Percentiles rank a stretch among this genome's conserved stretches.
phyloP scores from a whole-genome alignment of 2,329 filamentous ascomycete genomes.

The Teratosphaeria zuluensis region DNA sequence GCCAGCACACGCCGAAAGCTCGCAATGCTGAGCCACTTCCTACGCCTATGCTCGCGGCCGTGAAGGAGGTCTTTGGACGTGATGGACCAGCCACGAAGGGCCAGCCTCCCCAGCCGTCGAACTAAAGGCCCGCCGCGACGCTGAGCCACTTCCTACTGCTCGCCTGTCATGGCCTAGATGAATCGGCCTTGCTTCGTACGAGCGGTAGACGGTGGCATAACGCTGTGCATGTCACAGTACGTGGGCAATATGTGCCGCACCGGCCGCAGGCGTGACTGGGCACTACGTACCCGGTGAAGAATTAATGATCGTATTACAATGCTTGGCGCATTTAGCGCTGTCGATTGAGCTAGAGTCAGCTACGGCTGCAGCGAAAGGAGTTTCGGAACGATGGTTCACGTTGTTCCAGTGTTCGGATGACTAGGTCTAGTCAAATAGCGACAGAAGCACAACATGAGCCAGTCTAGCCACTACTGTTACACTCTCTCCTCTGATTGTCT shows the following conservation, averaged over 20 bases:
- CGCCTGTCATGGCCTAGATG: too few species aligned
- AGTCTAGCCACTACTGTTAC: background rate
- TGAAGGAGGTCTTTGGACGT: too few species aligned
- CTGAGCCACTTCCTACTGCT: too few species aligned
- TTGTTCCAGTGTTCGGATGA: background rate
- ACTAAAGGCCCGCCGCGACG: too few species aligned
- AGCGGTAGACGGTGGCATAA: background rate
- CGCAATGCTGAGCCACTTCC: too few species aligned
- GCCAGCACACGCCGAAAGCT: too few species aligned
- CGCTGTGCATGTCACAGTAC: background rate
- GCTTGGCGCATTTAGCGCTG: background rate
- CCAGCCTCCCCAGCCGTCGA: too few species aligned
- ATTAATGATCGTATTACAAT: background rate
- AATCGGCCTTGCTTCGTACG: background rate
- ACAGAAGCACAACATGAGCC: background rate
- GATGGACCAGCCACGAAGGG: too few species aligned
- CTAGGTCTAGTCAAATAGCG: background rate
- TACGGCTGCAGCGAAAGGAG: background rate
- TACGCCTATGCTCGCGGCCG: too few species aligned
- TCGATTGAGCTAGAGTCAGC: background rate
- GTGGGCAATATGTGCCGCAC: background rate
- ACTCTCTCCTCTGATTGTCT: background rate
- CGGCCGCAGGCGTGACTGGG: background rate
- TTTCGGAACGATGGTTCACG: background rate
- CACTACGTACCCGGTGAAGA: background rate